phyloP scores from a whole-genome alignment of 768 basidiomycete genomes.

The Amanita inopinata region DNA sequence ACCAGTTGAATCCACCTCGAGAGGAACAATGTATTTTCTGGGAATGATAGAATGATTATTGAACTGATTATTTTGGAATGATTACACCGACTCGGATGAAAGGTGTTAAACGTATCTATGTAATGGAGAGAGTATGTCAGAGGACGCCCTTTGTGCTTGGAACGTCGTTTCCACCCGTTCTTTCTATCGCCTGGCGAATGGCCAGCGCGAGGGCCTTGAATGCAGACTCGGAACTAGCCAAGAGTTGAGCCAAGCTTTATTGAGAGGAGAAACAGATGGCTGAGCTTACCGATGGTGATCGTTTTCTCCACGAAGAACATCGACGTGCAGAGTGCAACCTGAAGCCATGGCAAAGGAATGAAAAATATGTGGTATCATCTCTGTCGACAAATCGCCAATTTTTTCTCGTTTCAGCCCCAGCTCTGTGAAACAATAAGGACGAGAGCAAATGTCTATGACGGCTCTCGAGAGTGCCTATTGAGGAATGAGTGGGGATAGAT shows the following conservation, averaged over 20 bases:
- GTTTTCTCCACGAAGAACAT: slow-evolving; percentile 90
- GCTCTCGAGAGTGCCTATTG: slow-evolving; percentile 84
- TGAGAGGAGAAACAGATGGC: background rate
- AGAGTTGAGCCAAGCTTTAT: slow-evolving; percentile 5
- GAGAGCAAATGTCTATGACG: slow-evolving; percentile 96
- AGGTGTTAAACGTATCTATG: no score
- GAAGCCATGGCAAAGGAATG: slow-evolving; percentile 97
- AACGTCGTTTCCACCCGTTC: slow-evolving; percentile 81
- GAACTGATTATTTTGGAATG: slow-evolving; percentile 9
- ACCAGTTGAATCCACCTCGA: slow-evolving; percentile 71
- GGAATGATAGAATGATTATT: slow-evolving; percentile 22
- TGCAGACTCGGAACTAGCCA: slow-evolving; percentile 80
- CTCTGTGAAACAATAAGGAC: slow-evolving; percentile 91
- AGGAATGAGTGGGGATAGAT: slow-evolving; percentile 5
- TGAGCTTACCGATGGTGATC: slow-evolving; percentile 85
- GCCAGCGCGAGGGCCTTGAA: slow-evolving; percentile 97
- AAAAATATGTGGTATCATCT: slow-evolving; percentile 98
- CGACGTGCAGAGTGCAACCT: slow-evolving; percentile 88
- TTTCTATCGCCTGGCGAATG: slow-evolving; percentile 88
- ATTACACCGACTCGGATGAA: no score
- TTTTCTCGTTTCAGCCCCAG: slow-evolving; percentile 84
- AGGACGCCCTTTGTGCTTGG: slow-evolving; percentile 97
- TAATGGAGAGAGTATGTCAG: slow-evolving; percentile 15
- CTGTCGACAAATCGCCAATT: slow-evolving; percentile 89
- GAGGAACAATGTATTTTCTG: slow-evolving; percentile 79